Conservation (phyloP, 768 basidiomycete genomes). For the Trametes gibbosa region DNA sequence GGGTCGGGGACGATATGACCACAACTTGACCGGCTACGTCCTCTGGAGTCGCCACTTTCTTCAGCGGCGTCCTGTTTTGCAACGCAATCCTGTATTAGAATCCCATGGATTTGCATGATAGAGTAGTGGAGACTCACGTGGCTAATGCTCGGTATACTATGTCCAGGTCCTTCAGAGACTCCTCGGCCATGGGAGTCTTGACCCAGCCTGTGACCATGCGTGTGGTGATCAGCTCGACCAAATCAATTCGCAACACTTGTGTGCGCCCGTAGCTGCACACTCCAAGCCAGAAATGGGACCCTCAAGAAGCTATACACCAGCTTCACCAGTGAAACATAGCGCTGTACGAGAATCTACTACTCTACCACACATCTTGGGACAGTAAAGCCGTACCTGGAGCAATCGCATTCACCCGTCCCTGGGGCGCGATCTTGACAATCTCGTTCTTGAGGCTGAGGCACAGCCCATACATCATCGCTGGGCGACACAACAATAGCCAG, state of each 20-base stretch:
- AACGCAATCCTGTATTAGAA: too few species aligned
- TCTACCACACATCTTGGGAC: background rate
- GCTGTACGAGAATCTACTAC: too few species aligned
- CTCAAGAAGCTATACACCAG: too few species aligned
- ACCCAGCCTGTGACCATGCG: conserved; percentile 34
- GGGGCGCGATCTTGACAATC: conserved; percentile 72
- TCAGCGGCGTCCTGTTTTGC: conserved; percentile 64
- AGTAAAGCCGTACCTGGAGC: conserved; percentile 54
- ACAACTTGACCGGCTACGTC: conserved; percentile 69
- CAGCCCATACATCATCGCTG: conserved; percentile 73
- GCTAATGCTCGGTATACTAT: conserved; percentile 60
- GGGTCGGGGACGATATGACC: conserved; percentile 52
- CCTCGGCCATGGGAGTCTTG: conserved; percentile 59
- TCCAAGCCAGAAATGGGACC: too few species aligned
- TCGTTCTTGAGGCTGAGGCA: conserved; percentile 73
- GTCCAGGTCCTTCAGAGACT: conserved; percentile 51
- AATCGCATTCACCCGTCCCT: conserved; percentile 66
- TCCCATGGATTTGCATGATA: too few species aligned
- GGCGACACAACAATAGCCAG: background rate
- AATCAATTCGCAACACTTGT: too few species aligned
- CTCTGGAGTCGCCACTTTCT: conserved; percentile 58
- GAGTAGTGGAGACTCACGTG: conserved; percentile 44
- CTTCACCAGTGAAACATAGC: too few species aligned
- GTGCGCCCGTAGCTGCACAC: too few species aligned
- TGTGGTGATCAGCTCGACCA: too few species aligned